These are phyloP conservation scores for Yarrowia hollandica DNA, from an alignment of 805 yeast genomes.

Conservation along the genomic window DNA sequence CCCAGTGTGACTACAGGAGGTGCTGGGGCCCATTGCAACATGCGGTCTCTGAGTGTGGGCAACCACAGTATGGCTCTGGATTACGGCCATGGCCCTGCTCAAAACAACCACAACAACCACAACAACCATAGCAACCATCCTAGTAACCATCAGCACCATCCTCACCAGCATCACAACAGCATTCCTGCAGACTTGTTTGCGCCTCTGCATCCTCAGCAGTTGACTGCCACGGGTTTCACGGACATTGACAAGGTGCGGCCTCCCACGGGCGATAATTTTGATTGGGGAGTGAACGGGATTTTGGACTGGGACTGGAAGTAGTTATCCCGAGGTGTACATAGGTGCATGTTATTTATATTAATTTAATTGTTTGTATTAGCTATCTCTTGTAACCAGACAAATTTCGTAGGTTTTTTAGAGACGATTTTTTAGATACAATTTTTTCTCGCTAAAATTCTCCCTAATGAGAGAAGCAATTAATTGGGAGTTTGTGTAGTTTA, in stretches of 20 bases:
- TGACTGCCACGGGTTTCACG: constrained; percentile 19
- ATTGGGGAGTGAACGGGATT: constrained; percentile 23
- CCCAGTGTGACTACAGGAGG: background rate
- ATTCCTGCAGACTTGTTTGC: constrained; percentile 4
- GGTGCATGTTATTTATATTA: constrained; percentile 4
- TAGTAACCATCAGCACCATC: background rate
- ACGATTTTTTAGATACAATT: too few species aligned
- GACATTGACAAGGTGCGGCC: constrained; percentile 24
- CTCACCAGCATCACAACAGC: background rate
- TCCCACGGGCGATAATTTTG: background rate
- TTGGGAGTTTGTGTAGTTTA: too few species aligned
- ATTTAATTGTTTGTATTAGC: constrained; percentile 1
- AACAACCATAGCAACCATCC: too few species aligned
- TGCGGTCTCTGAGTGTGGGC: constrained; percentile 20
- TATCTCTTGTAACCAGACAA: background rate
- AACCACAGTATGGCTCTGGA: background rate
- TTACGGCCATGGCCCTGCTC: too few species aligned
- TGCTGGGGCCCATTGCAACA: background rate
- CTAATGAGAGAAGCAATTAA: too few species aligned
- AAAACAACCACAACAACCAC: too few species aligned
- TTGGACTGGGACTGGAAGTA: constrained; percentile 26
- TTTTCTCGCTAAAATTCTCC: too few species aligned
- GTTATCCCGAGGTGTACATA: constrained; percentile 6
- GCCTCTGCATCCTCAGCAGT: constrained; percentile 25
- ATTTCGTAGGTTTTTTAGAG: too few species aligned